These are phyloP conservation scores for Eucalyptus marginata DNA, from an alignment of 345 rosid genomes.

Conservation along the genomic window DNA sequence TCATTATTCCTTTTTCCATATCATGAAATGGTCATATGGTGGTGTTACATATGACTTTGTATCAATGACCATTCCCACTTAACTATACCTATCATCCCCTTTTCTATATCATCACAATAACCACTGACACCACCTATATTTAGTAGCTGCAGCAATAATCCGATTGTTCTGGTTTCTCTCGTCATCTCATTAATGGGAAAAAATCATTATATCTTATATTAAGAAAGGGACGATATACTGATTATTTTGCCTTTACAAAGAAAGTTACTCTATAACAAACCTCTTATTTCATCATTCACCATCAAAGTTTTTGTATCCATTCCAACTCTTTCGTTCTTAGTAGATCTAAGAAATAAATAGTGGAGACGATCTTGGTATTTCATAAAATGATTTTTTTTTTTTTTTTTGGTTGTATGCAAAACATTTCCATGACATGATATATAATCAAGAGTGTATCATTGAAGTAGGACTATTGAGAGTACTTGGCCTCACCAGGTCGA, in stretches of 20 bases:
- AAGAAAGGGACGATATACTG: not conserved
- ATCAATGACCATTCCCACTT: not conserved
- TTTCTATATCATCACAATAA: not conserved
- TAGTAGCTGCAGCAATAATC: not conserved
- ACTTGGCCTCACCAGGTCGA: not conserved
- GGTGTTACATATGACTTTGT: not conserved
- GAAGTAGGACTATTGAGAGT: not conserved
- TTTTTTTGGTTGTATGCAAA: not conserved
- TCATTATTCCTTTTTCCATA: not conserved
- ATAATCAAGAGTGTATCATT: not conserved
- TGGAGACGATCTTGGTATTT: not conserved
- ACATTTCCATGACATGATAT: not conserved
- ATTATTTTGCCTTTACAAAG: not conserved
- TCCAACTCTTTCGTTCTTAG: not conserved
- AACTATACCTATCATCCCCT: not conserved
- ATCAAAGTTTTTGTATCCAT: not conserved
- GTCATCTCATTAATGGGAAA: not conserved
- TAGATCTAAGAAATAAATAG: not conserved
- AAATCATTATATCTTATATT: not conserved
- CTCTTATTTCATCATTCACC: not conserved
- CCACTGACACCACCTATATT: not conserved
- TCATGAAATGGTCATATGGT: not conserved
- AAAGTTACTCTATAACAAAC: not conserved
- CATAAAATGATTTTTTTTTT: not conserved
- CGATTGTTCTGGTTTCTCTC: not conserved